Evolutionary conservation across 441 rosid species (phyloP).

Genomic region (Pelargonium fulgidum): DNA sequence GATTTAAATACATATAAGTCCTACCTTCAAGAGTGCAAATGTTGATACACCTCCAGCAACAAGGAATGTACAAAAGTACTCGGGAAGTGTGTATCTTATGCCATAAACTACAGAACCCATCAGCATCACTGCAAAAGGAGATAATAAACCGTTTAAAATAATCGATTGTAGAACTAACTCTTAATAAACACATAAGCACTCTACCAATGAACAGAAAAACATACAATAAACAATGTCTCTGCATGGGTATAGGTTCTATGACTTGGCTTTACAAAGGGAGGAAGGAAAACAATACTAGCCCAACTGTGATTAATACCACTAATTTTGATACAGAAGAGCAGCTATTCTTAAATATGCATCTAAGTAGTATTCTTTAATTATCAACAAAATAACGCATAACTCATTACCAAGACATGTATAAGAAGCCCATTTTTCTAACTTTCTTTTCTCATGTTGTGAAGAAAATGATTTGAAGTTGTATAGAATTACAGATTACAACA

Average conservation of each 20-base stretch:
- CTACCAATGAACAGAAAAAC: background rate
- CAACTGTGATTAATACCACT: background rate
- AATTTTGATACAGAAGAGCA: background rate
- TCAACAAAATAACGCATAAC: too few relatives aligned
- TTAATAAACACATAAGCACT: background rate
- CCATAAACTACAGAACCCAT: constrained; percentile 88
- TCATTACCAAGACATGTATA: too few relatives aligned
- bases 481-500: background rate
- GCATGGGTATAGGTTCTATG: background rate
- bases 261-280: background rate
- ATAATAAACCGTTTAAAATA: constrained; percentile 12
- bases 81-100: constrained; percentile 67
- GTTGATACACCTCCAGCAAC: constrained; percentile 91
- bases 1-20: background rate
- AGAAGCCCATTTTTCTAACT: too few relatives aligned
- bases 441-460: background rate
- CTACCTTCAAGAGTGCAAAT: constrained; percentile 84
- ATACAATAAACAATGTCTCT: background rate
- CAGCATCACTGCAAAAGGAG: constrained; percentile 64
- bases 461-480: background rate
- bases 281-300: background rate
- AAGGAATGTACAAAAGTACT: constrained; percentile 72
- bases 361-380: too few relatives aligned
- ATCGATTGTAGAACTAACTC: background rate
- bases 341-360: background rate